Evolutionary conservation across 139 green algal genomes (phyloP).

Genomic region (Axilococcus clingmanii): DNA sequence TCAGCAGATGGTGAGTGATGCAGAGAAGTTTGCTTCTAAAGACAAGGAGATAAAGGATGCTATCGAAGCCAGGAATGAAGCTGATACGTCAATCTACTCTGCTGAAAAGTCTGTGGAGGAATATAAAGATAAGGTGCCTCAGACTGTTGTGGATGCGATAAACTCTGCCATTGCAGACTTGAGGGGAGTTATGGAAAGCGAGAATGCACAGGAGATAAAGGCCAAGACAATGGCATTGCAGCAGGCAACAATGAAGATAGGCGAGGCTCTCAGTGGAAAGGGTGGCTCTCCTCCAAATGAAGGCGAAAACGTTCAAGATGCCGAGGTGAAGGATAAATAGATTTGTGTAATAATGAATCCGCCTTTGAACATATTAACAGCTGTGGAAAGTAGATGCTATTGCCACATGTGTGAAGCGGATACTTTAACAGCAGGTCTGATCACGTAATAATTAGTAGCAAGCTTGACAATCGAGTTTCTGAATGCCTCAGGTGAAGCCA

Average conservation of each 20-base stretch:
- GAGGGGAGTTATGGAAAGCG: constrained; percentile 40
- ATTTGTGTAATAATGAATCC: too few species aligned
- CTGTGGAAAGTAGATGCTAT: too few species aligned
- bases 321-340: constrained; percentile 25
- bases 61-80: constrained; percentile 90
- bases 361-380: too few species aligned
- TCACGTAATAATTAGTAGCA: too few species aligned
- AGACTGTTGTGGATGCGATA: constrained; percentile 83
- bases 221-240: constrained; percentile 71
- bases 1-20: constrained; percentile 90
- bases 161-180: constrained; percentile 66
- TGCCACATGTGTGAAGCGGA: too few species aligned
- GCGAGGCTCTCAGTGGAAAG: constrained; percentile 60
- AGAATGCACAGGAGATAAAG: constrained; percentile 28
- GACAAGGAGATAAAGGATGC: constrained; percentile 86
- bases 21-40: constrained; percentile 67
- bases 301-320: constrained; percentile 19
- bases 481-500: too few species aligned
- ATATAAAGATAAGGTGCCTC: constrained; percentile 75
- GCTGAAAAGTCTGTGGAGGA: constrained; percentile 73
- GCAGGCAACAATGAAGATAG: constrained; percentile 94
- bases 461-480: too few species aligned
- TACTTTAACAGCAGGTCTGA: too few species aligned
- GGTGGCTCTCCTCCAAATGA: constrained; percentile 1
- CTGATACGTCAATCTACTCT: constrained; percentile 80